These are phyloP conservation scores for Delitschia confertaspora DNA, from an alignment of 495 filamentous ascomycete genomes.

Conservation along the genomic window DNA sequence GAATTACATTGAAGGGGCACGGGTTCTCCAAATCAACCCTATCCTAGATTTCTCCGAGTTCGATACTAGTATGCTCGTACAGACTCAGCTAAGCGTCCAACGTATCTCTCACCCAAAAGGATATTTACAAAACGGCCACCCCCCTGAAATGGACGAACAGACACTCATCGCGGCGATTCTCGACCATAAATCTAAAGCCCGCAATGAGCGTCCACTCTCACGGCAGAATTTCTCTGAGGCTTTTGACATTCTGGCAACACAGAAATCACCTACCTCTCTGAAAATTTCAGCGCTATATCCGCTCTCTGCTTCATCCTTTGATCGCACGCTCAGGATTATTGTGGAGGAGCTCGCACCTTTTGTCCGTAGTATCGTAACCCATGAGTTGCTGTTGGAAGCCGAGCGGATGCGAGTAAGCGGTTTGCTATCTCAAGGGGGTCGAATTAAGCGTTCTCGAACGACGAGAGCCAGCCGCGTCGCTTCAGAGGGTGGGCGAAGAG, in stretches of 20 bases:
- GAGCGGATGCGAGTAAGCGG: slow-evolving; percentile 55
- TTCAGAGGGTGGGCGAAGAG: slow-evolving; percentile 68
- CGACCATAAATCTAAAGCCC: slow-evolving; percentile 45
- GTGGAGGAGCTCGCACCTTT: slow-evolving; percentile 75
- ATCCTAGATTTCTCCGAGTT: slow-evolving; percentile 37
- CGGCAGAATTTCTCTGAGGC: slow-evolving; percentile 19
- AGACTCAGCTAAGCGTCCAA: slow-evolving; percentile 24
- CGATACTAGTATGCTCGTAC: slow-evolving; percentile 18
- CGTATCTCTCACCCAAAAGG: slow-evolving; percentile 14
- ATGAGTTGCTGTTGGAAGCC: slow-evolving; percentile 60
- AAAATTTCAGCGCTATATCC: slow-evolving; percentile 32
- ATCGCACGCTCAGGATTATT: slow-evolving; percentile 55
- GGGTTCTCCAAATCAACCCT: slow-evolving; percentile 49
- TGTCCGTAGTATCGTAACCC: slow-evolving; percentile 66
- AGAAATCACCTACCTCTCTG: slow-evolving; percentile 3
- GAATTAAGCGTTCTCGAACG: slow-evolving; percentile 56
- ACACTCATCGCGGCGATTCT: slow-evolving; percentile 40
- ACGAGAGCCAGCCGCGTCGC: slow-evolving; percentile 77
- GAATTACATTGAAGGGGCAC: slow-evolving; percentile 56
- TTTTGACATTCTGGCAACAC: slow-evolving; percentile 21
- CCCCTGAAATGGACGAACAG: slow-evolving; percentile 1
- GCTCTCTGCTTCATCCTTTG: slow-evolving; percentile 55
- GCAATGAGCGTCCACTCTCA: slow-evolving; percentile 29
- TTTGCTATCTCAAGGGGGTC: slow-evolving; percentile 48
- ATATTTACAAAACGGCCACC: background rate